Evolutionary conservation across 2,329 filamentous ascomycete species (phyloP).

Genomic region (Pseudodiploospora longispora): DNA sequence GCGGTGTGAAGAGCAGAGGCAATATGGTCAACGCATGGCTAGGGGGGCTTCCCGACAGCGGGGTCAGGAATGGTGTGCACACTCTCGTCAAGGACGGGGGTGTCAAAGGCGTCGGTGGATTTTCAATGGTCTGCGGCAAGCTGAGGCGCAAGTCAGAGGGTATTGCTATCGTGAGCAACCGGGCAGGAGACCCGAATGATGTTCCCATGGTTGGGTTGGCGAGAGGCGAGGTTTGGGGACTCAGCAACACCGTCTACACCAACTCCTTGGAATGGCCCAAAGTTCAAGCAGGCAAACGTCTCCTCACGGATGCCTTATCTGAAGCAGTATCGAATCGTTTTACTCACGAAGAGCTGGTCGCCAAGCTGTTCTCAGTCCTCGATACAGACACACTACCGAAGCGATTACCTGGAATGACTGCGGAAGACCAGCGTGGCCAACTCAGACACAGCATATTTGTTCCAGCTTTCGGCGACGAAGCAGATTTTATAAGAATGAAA

Average conservation of each 20-base stretch:
- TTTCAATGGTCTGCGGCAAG: slow-evolving; percentile 59
- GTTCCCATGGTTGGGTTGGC: slow-evolving; percentile 51
- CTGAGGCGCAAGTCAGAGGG: slow-evolving; percentile 41
- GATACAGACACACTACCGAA: slow-evolving; percentile 49
- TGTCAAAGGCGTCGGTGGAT: slow-evolving; percentile 56
- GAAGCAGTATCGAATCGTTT: slow-evolving; percentile 28
- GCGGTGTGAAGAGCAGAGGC: slow-evolving; percentile 50
- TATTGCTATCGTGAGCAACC: slow-evolving; percentile 56
- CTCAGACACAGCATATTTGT: slow-evolving; percentile 56
- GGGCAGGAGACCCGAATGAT: slow-evolving; percentile 41
- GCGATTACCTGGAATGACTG: slow-evolving; percentile 31
- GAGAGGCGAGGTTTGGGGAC: slow-evolving; percentile 45
- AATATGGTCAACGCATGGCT: slow-evolving; percentile 58
- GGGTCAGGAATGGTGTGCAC: slow-evolving; percentile 42
- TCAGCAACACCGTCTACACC: slow-evolving; percentile 55
- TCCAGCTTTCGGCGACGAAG: slow-evolving; percentile 45
- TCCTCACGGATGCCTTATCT: slow-evolving; percentile 36
- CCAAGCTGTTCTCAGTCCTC: slow-evolving; percentile 45
- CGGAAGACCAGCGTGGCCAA: slow-evolving; percentile 44
- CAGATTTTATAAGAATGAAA: slow-evolving; percentile 37
- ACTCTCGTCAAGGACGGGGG: slow-evolving; percentile 43
- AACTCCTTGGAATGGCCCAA: slow-evolving; percentile 53
- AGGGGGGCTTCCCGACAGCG: slow-evolving; percentile 38
- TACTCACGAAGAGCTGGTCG: slow-evolving; percentile 40
- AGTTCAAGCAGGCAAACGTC: slow-evolving; percentile 41